A percentile compares a stretch with the other conserved stretches of the same genome.
These are phyloP conservation scores for Schwanniomyces vanrijiae DNA, from an alignment of 805 yeast genomes.

Conservation along the genomic window DNA sequence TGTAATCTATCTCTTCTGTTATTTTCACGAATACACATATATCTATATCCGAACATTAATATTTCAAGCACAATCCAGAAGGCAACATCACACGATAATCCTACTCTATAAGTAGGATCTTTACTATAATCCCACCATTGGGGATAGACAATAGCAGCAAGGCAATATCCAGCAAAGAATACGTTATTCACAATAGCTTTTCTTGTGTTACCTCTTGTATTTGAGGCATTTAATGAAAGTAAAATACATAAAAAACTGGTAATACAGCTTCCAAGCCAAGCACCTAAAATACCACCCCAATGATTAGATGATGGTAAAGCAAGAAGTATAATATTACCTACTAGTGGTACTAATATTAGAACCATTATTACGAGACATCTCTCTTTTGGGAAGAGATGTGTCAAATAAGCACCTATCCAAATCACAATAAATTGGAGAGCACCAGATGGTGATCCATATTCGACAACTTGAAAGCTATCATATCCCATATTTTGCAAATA, in stretches of 20 bases:
- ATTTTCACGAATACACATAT: slow-evolving; percentile 20
- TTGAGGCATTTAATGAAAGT: slow-evolving; percentile 9
- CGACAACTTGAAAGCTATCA: slow-evolving; percentile 16
- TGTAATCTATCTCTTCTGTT: slow-evolving; percentile 11
- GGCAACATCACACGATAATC: slow-evolving; percentile 19
- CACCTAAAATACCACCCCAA: slow-evolving; percentile 18
- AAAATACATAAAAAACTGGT: slow-evolving; percentile 12
- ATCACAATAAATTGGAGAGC: slow-evolving; percentile 23
- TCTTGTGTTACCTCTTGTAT: slow-evolving; percentile 14
- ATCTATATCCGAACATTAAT: slow-evolving; percentile 22
- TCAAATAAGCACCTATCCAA: slow-evolving; percentile 19
- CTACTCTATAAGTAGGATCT: slow-evolving; percentile 13
- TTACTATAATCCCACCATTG: slow-evolving; percentile 18
- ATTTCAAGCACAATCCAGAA: slow-evolving; percentile 22
- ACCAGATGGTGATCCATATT: slow-evolving; percentile 27
- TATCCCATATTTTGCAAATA: slow-evolving; percentile 12
- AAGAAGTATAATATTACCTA: slow-evolving; percentile 17
- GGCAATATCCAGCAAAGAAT: slow-evolving; percentile 15
- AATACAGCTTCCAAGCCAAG: slow-evolving; percentile 14
- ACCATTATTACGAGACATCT: slow-evolving; percentile 14
- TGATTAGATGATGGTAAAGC: slow-evolving; percentile 10
- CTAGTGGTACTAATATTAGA: slow-evolving; percentile 17
- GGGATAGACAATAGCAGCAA: slow-evolving; percentile 15
- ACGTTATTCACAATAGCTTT: slow-evolving; percentile 11
- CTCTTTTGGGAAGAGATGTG: slow-evolving; percentile 17